Evolutionary conservation across 306 rosid species (phyloP).

Genomic region (Sicyos edulis): DNA sequence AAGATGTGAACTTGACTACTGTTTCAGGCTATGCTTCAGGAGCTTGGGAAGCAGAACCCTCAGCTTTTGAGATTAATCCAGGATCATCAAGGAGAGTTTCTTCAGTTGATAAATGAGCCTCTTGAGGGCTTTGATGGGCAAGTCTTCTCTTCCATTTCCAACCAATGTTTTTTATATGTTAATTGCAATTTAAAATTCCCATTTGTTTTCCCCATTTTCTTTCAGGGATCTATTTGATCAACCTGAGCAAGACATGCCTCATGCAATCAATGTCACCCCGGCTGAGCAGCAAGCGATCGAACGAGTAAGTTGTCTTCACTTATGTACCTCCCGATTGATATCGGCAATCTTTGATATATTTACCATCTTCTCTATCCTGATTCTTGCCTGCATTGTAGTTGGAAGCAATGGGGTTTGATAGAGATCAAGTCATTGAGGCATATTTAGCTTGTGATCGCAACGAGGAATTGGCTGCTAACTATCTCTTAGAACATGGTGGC

Average conservation of each 20-base stretch:
- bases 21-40: constrained; percentile 91
- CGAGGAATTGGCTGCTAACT: constrained; percentile 92
- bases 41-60: constrained; percentile 96
- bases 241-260: constrained; percentile 94
- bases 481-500: constrained; percentile 74
- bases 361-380: not conserved
- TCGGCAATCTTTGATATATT: not conserved
- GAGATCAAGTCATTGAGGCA: constrained; percentile 87
- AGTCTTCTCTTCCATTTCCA: constrained; percentile 24
- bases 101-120: constrained; percentile 86
- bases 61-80: constrained; percentile 76
- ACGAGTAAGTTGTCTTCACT: constrained; percentile 45
- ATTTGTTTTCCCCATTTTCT: not conserved
- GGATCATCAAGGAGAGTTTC: constrained; percentile 86
- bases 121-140: constrained; percentile 86
- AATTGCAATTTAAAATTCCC: not conserved
- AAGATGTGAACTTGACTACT: not conserved
- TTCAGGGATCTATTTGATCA: constrained; percentile 79
- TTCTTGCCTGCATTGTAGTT: constrained; percentile 35
- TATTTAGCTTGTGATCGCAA: constrained; percentile 93
- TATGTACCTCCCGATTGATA: constrained; percentile 20
- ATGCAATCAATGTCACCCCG: constrained; percentile 76
- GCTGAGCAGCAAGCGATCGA: constrained; percentile 91
- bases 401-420: constrained; percentile 93
- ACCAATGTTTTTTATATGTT: not conserved